Evolutionary conservation across 2,329 filamentous ascomycete genomes (phyloP).

Genomic region (Ceratocystis albifundus): DNA sequence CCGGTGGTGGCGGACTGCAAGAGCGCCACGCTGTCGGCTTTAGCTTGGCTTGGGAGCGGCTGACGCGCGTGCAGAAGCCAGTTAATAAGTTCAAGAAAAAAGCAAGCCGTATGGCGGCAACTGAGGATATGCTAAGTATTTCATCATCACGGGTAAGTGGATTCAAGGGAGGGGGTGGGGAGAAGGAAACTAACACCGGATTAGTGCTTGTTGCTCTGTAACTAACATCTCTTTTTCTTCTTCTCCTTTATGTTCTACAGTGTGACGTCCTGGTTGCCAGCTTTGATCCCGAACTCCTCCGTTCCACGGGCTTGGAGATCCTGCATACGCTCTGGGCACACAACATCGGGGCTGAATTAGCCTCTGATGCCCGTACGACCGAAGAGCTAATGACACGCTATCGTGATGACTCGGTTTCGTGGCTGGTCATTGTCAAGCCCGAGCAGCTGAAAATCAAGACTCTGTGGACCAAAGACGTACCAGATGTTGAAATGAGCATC

Average conservation of each 20-base stretch:
- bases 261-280: conserved; percentile 86
- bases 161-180: no score
- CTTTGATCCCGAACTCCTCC: conserved; percentile 66
- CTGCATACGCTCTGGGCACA: conserved; percentile 69
- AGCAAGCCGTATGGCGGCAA: conserved; percentile 33
- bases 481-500: conserved; percentile 62
- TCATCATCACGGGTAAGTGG: conserved; percentile 44
- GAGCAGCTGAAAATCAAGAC: conserved; percentile 71
- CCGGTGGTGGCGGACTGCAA: conserved; percentile 38
- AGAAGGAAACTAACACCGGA: background rate
- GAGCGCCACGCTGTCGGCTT: conserved; percentile 82
- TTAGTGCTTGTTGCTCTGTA: background rate
- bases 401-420: conserved; percentile 65
- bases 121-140: conserved; percentile 46
- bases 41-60: conserved; percentile 75
- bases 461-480: conserved; percentile 60
- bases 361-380: conserved; percentile 62
- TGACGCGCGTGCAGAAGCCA: conserved; percentile 53
- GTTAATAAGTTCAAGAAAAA: conserved; percentile 55
- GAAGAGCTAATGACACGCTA: conserved; percentile 71
- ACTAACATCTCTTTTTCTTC: conserved; percentile 22
- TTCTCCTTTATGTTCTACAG: conserved; percentile 30
- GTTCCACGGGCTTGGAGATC: conserved; percentile 64
- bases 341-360: conserved; percentile 79
- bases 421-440: conserved; percentile 80